These are phyloP conservation scores for Arthrobotrys entomopaga DNA, from an alignment of 2,329 filamentous ascomycete genomes.

Conservation along the genomic window DNA sequence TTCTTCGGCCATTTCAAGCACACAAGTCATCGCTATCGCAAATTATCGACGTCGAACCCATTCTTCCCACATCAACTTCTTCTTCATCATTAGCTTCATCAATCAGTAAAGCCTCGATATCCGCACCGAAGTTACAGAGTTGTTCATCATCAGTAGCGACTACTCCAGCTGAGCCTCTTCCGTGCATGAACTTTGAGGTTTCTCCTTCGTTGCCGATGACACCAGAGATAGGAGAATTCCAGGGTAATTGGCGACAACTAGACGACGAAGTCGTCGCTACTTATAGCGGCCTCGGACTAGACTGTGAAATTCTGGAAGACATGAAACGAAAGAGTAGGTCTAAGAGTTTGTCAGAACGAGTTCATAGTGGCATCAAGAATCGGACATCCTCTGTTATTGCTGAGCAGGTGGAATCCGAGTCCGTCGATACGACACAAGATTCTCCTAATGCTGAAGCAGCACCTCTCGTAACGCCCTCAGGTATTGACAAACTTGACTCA, in stretches of 20 bases:
- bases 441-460: not conserved
- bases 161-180: constrained; percentile 41
- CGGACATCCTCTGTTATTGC: constrained; percentile 30
- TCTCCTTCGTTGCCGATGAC: constrained; percentile 53
- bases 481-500: constrained; percentile 6
- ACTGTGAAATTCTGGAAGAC: constrained; percentile 53
- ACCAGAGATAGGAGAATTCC: constrained; percentile 53
- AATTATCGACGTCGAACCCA: constrained; percentile 45
- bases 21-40: constrained; percentile 50
- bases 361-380: constrained; percentile 28
- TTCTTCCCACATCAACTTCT: constrained; percentile 48
- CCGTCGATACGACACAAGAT: constrained; percentile 2
- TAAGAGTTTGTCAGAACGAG: constrained; percentile 47
- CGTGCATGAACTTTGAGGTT: constrained; percentile 45
- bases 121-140: constrained; percentile 43
- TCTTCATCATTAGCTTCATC: constrained; percentile 49
- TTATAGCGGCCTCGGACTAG: constrained; percentile 49
- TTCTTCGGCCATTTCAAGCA: constrained; percentile 47
- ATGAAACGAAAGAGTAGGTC: constrained; percentile 48
- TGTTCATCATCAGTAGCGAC: constrained; percentile 48
- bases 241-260: constrained; percentile 52
- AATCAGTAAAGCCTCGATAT: constrained; percentile 51
- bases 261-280: constrained; percentile 52
- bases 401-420: constrained; percentile 38
- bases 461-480: constrained; percentile 1